These are phyloP conservation scores for Henckelia pumila DNA, from an alignment of 257 asterid genomes.

Conservation along the genomic window DNA sequence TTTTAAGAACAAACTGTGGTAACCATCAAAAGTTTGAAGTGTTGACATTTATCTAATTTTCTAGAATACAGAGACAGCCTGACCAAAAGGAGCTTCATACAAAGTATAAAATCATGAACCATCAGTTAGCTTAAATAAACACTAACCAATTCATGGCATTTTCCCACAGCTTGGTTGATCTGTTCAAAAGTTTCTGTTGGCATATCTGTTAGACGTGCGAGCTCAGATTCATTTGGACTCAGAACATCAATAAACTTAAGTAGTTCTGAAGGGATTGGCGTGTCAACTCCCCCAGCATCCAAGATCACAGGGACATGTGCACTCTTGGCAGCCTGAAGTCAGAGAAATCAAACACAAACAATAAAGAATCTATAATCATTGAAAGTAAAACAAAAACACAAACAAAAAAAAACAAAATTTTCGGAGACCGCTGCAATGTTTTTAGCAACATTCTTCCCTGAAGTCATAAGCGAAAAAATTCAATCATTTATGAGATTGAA, in stretches of 20 bases:
- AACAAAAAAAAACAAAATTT: not conserved
- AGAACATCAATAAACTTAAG: conserved; percentile 54
- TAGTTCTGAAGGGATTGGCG: conserved; percentile 75
- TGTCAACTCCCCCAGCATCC: conserved; percentile 96
- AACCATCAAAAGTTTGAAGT: not conserved
- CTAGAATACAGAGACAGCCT: not conserved
- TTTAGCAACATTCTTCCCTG: not conserved
- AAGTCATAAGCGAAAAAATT: not conserved
- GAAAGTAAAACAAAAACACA: not conserved
- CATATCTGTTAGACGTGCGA: conserved; percentile 77
- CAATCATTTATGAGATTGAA: not conserved
- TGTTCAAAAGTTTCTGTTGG: conserved; percentile 79
- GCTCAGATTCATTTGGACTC: conserved; percentile 94
- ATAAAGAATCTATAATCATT: not conserved
- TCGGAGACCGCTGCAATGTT: not conserved
- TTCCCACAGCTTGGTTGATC: conserved; percentile 68
- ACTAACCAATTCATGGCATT: conserved; percentile 78
- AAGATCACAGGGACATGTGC: conserved; percentile 78
- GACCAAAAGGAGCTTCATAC: conserved; percentile 6
- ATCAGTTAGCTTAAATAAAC: conserved; percentile 11
- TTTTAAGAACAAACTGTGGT: not conserved
- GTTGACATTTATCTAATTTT: not conserved
- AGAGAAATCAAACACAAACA: conserved; percentile 19
- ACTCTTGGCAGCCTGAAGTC: conserved; percentile 72
- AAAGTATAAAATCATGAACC: not conserved